A percentile compares a stretch with the other conserved stretches of the same genome.
These are phyloP conservation scores for Trichocomaceae sp. DNA, from an alignment of 2,329 filamentous ascomycete genomes.

Conservation along the genomic window DNA sequence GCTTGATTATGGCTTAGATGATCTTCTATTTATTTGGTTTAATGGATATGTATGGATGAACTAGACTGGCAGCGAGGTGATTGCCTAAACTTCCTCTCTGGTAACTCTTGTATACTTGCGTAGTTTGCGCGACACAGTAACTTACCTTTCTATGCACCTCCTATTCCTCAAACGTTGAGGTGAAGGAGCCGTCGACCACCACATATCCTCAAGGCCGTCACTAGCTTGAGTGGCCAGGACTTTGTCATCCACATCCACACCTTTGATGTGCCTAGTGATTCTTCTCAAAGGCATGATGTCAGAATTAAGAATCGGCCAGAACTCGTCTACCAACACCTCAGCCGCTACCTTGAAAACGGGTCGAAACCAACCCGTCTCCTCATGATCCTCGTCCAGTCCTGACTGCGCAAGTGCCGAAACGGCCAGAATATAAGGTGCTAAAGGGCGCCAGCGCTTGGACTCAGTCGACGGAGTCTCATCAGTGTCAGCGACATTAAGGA, in stretches of 20 bases:
- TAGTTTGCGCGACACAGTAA: neutral
- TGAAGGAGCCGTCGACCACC: neutral
- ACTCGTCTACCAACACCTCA: neutral
- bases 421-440: neutral
- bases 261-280: neutral
- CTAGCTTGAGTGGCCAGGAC: neutral
- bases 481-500: too few relatives aligned
- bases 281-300: neutral
- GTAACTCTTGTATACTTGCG: too few relatives aligned
- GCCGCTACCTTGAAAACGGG: neutral
- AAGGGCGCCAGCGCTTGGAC: neutral
- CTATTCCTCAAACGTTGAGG: neutral
- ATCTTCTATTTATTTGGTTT: too few relatives aligned
- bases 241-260: neutral
- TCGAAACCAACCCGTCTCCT: neutral
- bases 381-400: neutral
- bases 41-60: too few relatives aligned
- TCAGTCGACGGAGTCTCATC: neutral
- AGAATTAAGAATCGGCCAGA: neutral
- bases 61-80: too few relatives aligned
- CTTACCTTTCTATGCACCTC: neutral
- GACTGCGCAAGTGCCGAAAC: neutral
- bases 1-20: too few relatives aligned
- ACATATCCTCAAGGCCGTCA: neutral
- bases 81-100: too few relatives aligned